A percentile compares a stretch with the other conserved stretches of the same genome.
Evolutionary conservation across 495 filamentous ascomycete species (phyloP).

Genomic region (Rhizodiscina lignyota): DNA sequence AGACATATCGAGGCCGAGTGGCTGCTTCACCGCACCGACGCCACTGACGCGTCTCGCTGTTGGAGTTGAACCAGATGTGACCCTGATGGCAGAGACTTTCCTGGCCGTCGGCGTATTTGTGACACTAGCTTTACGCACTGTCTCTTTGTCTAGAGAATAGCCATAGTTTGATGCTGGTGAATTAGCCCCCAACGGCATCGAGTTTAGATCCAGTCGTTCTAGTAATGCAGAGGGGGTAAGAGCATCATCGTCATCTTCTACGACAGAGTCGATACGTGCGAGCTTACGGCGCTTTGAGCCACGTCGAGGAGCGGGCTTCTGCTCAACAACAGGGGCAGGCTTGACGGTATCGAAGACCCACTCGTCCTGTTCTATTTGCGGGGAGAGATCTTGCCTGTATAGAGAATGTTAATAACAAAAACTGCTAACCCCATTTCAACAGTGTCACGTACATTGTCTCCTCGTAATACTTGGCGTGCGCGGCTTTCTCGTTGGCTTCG

Average conservation of each 20-base stretch:
- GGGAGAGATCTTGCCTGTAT: slow-evolving; percentile 43
- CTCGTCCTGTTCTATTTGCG: slow-evolving; percentile 56
- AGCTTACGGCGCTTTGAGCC: slow-evolving; percentile 33
- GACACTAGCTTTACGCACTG: slow-evolving; percentile 1
- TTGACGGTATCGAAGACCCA: slow-evolving; percentile 99
- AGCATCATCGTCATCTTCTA: slow-evolving; percentile 26
- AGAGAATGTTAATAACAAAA: slow-evolving; percentile 1
- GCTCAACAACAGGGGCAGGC: slow-evolving; percentile 13
- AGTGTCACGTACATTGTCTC: slow-evolving; percentile 53
- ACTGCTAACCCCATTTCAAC: background rate
- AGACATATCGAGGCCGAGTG: slow-evolving; percentile 66
- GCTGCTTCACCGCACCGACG: slow-evolving; percentile 44
- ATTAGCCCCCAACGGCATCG: slow-evolving; percentile 14
- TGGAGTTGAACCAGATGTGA: slow-evolving; percentile 14
- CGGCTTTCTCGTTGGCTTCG: slow-evolving; percentile 36
- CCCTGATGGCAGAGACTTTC: slow-evolving; percentile 16
- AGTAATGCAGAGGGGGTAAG: no score
- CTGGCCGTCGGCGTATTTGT: background rate
- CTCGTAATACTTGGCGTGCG: slow-evolving; percentile 66
- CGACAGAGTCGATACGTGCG: slow-evolving; percentile 19
- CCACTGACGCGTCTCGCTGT: slow-evolving; percentile 24
- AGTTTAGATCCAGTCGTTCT: slow-evolving; percentile 40
- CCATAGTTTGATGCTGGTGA: no score
- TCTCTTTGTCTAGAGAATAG: no score
- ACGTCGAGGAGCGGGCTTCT: no score